These are phyloP conservation scores for Tuctoria greenei DNA, from an alignment of 176 grass and related monocot genomes.

Conservation along the genomic window DNA sequence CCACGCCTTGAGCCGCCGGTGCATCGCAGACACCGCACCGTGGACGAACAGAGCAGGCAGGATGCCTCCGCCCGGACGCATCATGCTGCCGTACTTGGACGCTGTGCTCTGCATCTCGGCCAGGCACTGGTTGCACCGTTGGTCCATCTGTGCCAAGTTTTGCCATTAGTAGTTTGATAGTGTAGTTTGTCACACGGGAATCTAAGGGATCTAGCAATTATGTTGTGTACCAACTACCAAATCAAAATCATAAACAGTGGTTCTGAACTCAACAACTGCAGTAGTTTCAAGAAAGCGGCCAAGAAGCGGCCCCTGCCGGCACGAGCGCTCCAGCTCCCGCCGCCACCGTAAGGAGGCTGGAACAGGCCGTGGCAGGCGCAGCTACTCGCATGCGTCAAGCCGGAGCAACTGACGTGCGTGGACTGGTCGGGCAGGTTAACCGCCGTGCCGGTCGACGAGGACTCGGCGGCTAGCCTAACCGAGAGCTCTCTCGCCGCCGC, in stretches of 20 bases:
- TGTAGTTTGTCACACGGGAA: not conserved
- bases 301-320: not conserved
- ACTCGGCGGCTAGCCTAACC: conserved; percentile 44
- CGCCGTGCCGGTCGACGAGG: conserved; percentile 27
- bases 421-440: conserved; percentile 41
- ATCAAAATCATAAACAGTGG: not conserved
- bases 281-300: conserved; percentile 53
- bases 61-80: conserved; percentile 14
- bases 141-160: conserved; percentile 55
- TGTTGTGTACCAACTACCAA: not conserved
- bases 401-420: conserved; percentile 62
- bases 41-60: conserved; percentile 43
- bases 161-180: not conserved
- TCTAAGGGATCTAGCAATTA: too few species aligned
- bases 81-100: conserved; percentile 50
- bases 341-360: conserved; percentile 15
- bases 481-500: conserved; percentile 51
- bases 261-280: conserved; percentile 53
- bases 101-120: conserved; percentile 58
- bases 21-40: conserved; percentile 33
- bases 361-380: too few species aligned
- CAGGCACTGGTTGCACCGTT: conserved; percentile 70
- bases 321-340: too few species aligned
- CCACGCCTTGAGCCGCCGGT: conserved; percentile 60
- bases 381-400: conserved; percentile 41